Base-by-base conservation (phyloP, 345 rosid species). In the Anacardium occidentale region DNA sequence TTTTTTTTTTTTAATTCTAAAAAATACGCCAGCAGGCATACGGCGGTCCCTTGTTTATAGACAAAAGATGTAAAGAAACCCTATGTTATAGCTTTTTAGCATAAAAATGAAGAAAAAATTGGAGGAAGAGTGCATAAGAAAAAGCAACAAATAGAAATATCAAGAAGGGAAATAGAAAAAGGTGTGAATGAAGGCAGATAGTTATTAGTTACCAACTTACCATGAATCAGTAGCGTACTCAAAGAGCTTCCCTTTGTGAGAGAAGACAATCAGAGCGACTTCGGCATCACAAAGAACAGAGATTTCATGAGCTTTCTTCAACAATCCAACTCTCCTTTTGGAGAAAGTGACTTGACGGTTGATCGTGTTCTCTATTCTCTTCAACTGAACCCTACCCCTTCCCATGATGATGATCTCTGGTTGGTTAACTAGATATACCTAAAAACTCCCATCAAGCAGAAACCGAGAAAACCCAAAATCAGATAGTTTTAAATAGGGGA, bases 241-340 rank as follows among this genome's bases (percentile, higher is more conserved):
- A 50, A 83, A 90, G 83, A 90, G 86, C 78, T 87, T 90, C 63
- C 94, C 94, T 80, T 84, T 90, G 79, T 90, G 85, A 53, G 92
- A 90, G 88, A 90, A 90, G 79, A 90, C 86, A 72, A 89, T 85
- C 72, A 89, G 74, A 48, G 89, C 91, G 57, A 89, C 94, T 81
- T 89, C 94, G 77, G 90, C 94, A 74, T 89, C 94, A 59, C 94
- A 89, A 7, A 89, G 74, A 61, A 89, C 87, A 29, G 94, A 89
- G 89, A 90, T 86, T 86, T 90, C 94, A 78, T 90, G 89, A 78
- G 94, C 94, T 78, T 90, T 90, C 92, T 90, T 90, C 85, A 86
- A 44, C 79, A 90, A 79, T 12, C 96, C 96, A 74, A 53, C 84
- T 79, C 91, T 83, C 74, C 96, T 85, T 78, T 90, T 90, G 9